These are phyloP conservation scores for Clavariopsis aquatica DNA, from an alignment of 495 filamentous ascomycete species.

Conservation along the genomic window DNA sequence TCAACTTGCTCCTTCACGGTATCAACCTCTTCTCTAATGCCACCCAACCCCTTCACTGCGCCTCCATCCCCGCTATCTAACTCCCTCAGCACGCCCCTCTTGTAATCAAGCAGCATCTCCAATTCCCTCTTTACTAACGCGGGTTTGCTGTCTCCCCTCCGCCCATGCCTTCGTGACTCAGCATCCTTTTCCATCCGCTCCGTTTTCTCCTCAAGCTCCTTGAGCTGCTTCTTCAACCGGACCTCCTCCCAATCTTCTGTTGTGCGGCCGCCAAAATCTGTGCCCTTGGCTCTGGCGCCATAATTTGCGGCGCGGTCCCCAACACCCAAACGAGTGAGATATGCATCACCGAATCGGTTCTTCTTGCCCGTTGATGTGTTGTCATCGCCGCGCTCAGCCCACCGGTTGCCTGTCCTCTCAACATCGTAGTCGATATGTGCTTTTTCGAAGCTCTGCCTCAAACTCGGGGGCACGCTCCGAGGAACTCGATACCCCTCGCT, in stretches of 20 bases:
- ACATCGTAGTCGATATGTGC: slow-evolving; percentile 94
- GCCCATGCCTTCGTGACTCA: slow-evolving; percentile 51
- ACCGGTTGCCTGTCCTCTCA: slow-evolving; percentile 67
- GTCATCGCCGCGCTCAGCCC: slow-evolving; percentile 68
- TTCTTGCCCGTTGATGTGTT: slow-evolving; percentile 81
- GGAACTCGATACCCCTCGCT: slow-evolving; percentile 96
- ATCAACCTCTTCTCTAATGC: slow-evolving; percentile 53
- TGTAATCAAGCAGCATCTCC: slow-evolving; percentile 83
- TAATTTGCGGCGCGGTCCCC: slow-evolving; percentile 69
- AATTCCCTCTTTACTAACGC: slow-evolving; percentile 91
- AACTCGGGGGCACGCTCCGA: slow-evolving; percentile 83
- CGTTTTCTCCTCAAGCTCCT: slow-evolving; percentile 82
- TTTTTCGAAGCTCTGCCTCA: slow-evolving; percentile 87
- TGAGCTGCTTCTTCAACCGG: slow-evolving; percentile 83
- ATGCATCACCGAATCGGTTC: slow-evolving; percentile 94
- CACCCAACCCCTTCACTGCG: slow-evolving; percentile 49
- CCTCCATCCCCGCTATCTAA: slow-evolving; percentile 47
- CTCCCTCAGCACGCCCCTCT: slow-evolving; percentile 63
- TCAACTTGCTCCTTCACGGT: slow-evolving; percentile 51
- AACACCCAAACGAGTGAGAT: slow-evolving; percentile 83
- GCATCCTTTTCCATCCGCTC: slow-evolving; percentile 71
- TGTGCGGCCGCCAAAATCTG: slow-evolving; percentile 73
- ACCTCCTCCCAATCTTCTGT: slow-evolving; percentile 96
- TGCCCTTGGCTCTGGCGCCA: slow-evolving; percentile 63
- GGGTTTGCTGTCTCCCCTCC: slow-evolving; percentile 64